Base-by-base conservation (phyloP, 2,329 filamentous ascomycete genomes). In the Zalaria obscura region DNA sequence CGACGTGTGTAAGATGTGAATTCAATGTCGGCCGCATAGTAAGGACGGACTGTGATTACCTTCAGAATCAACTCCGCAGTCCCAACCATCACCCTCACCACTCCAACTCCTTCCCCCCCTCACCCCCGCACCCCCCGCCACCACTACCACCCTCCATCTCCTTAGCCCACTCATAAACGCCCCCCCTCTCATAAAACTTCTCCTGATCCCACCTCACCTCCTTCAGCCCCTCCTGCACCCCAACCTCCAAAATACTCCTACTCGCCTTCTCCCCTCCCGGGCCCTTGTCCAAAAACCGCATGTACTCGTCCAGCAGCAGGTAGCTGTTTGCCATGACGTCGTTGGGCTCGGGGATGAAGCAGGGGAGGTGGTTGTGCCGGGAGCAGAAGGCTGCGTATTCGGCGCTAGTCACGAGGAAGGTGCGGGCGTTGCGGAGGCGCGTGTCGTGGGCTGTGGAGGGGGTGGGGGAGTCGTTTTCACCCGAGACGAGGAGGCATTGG, bases 221-320 rank as follows among this genome's bases (percentile, higher is more conserved):
- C 25, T 54, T 51, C 48, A 73, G 47, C 1, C 69, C 70, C 45
- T 55, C 52, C 42, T 60, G 44, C 4, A 73, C 69, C 2, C 68
- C 68, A 10, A 72, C 62, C 2, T 70, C 59, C 38, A 73, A 51
- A 38, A 70, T 64, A 5, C 52, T 52, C 36, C 49, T 46, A 5
- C 58, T 59, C 27, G 58, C 53, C 34, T 47, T 51, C 3, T 50
- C 40, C 2, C 50, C 50, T 11, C 47, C 52, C 18, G 18, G 18
- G 2, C 18, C 18, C 43, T 65, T 64, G 45, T 72, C 67, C 25
- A 73, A 50, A 48, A 73, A 73, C 35, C 69, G 56, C 51, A 72
- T 52, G 43, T 63, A 66, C 55, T 73, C 70, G 44, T 74, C 70
- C 25, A 73, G 45, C 29, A 75, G 59, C 10, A 75, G 57, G 50